phyloP scores from a whole-genome alignment of 164 flowering plant genomes.

The Vitis riparia region DNA sequence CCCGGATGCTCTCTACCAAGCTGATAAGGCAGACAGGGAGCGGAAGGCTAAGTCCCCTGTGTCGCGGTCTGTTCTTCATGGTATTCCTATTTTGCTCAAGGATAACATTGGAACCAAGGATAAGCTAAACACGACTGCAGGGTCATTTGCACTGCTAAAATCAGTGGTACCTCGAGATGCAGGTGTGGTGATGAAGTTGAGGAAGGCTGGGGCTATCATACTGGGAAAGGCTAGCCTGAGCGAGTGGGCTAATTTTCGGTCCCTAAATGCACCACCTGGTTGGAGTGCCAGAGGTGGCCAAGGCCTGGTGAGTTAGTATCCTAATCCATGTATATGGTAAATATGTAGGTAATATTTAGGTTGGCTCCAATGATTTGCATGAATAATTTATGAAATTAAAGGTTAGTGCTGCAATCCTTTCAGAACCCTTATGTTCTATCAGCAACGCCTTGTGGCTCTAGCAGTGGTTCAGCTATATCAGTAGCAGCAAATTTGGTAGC shows the following conservation, averaged over 20 bases:
- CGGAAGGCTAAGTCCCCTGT: constrained; percentile 10
- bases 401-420: no score
- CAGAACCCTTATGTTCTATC: constrained; percentile 10
- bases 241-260: constrained; percentile 15
- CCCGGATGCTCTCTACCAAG: constrained; percentile 36
- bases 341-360: no score
- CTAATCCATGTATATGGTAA: no score
- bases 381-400: no score
- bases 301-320: constrained; percentile 2
- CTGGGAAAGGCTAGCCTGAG: constrained; percentile 26
- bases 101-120: constrained; percentile 37
- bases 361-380: no score
- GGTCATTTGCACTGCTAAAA: constrained; percentile 31
- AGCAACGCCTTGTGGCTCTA: constrained; percentile 3
- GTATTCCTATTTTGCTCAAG: constrained; percentile 30
- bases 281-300: constrained; percentile 17
- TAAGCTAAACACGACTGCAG: constrained; percentile 34
- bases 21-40: constrained; percentile 32
- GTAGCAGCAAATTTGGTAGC: constrained; percentile 8
- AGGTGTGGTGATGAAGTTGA: constrained; percentile 31
- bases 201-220: constrained; percentile 31
- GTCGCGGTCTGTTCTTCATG: constrained; percentile 14
- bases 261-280: neutral
- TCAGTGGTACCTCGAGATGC: constrained; percentile 37
- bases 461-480: constrained; percentile 12